These are phyloP conservation scores for Hypoxylon cercidicola DNA, from an alignment of 495 filamentous ascomycete genomes.

Conservation along the genomic window DNA sequence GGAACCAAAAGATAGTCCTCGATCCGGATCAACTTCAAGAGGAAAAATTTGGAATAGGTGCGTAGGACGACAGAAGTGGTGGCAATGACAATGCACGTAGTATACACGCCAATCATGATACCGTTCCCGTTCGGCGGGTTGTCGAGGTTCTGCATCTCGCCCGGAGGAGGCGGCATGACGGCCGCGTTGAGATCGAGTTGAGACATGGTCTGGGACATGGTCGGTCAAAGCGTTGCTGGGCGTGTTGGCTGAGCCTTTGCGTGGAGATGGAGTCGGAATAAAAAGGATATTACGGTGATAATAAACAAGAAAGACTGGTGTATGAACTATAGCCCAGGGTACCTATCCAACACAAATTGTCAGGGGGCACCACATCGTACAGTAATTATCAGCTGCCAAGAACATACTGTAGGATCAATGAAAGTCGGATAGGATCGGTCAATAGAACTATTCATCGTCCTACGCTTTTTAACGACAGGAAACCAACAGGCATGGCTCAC, in stretches of 20 bases:
- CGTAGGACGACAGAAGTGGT: slow-evolving; percentile 31
- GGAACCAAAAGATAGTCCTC: slow-evolving; percentile 20
- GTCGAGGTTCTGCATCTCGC: slow-evolving; percentile 42
- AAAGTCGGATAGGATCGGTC: neutral
- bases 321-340: neutral
- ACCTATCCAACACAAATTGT: slow-evolving; percentile 1
- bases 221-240: slow-evolving; percentile 2
- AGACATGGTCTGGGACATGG: slow-evolving; percentile 5
- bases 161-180: slow-evolving; percentile 23
- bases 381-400: too few species aligned
- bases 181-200: slow-evolving; percentile 34
- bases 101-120: slow-evolving; percentile 39
- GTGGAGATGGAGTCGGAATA: slow-evolving; percentile 4
- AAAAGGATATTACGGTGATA: neutral
- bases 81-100: slow-evolving; percentile 26
- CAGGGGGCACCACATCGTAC: neutral
- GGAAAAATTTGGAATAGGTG: slow-evolving; percentile 37
- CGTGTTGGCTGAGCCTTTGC: slow-evolving; percentile 4
- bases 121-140: slow-evolving; percentile 47
- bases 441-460: neutral
- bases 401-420: too few species aligned
- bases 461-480: neutral
- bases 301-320: neutral
- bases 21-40: slow-evolving; percentile 25
- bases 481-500: neutral